phyloP scores from a whole-genome alignment of 768 basidiomycete genomes.

The Hygrophorus russula region DNA sequence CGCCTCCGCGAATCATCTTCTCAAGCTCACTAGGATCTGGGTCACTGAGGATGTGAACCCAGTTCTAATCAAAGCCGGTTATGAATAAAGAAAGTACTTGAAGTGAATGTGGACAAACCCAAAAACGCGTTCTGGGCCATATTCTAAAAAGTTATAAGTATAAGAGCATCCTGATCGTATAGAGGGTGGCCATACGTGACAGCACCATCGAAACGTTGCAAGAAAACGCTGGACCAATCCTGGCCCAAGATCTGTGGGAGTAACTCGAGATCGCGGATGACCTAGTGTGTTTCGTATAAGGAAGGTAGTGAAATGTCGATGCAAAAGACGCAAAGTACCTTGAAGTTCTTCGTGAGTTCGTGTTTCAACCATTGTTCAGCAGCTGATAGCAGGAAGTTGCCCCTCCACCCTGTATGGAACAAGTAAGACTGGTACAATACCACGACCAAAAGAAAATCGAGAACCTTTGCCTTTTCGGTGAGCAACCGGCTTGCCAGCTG shows the following conservation, averaged over 20 bases:
- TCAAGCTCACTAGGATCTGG: slow-evolving; percentile 71
- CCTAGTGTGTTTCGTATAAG: slow-evolving; percentile 14
- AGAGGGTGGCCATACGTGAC: slow-evolving; percentile 58
- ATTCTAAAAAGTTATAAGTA: slow-evolving; percentile 35
- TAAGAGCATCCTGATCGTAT: slow-evolving; percentile 13
- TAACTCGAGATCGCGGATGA: slow-evolving; percentile 93
- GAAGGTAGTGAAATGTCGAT: not conserved
- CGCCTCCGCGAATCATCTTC: slow-evolving; percentile 80
- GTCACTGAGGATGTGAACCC: slow-evolving; percentile 75
- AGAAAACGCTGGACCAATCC: slow-evolving; percentile 95
- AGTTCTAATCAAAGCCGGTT: slow-evolving; percentile 43
- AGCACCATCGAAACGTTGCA: slow-evolving; percentile 85
- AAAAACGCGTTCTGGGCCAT: slow-evolving; percentile 74
- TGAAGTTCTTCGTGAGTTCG: slow-evolving; percentile 95
- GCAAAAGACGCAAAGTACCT: slow-evolving; percentile 26
- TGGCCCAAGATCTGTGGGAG: slow-evolving; percentile 86
- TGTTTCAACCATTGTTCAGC: slow-evolving; percentile 93
- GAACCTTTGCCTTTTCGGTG: slow-evolving; percentile 87
- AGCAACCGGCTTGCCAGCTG: slow-evolving; percentile 86
- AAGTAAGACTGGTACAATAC: not conserved
- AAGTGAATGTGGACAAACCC: slow-evolving; percentile 28
- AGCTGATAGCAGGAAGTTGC: slow-evolving; percentile 86
- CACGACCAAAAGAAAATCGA: not conserved
- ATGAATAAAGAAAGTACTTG: not conserved
- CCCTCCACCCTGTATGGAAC: slow-evolving; percentile 68